Evolutionary conservation across 2,329 filamentous ascomycete genomes (phyloP), one percentile per base, ranked within the genome.

Genomic region (Pyricularia grisea): DNA sequence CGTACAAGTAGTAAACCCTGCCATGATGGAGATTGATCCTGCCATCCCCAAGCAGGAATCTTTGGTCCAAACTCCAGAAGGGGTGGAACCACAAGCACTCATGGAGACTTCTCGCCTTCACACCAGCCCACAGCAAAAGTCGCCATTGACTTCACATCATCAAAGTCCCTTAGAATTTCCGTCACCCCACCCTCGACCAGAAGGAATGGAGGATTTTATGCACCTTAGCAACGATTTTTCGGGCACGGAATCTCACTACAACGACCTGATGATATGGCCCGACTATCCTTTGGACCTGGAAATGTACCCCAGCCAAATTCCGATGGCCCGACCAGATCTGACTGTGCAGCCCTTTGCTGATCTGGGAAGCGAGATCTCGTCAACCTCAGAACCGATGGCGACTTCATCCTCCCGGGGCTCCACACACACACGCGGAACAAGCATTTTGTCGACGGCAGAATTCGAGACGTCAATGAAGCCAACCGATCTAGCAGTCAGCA

Each of bases 391-490:
- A 70, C 77, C 78, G 9, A 77, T 81, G 73, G 78, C 77, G 1
- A 72, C 76, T 2, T 76, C 79, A 0, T 82, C 82, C 0, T 81
- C 81, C 0, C 74, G 78, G 12, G 79, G 77, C 0, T 84, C 82
- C 1, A 77, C 80, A 2, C 81, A 83, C 70, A 84, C 83, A 1
- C 77, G 82, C 55, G 80, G 77, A 27, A 84, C 81, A 4, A 85
- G 82, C 75, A 82, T 83, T 64, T 77, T 81, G 73, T 84, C 82
- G 1, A 74, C 74, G 0, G 73, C 71, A 7, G 80, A 82, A 12
- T 78, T 77, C 33, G 80, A 82, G n/a, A 68, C 70, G 2, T 70
- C 70, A 1, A 65, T 76, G 17, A 81, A 78, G 68, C 70, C 76
- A 0, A 70, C 74, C 4, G 78, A 78, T 4, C 73, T 78, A 69